Percentiles rank a stretch among this genome's conserved stretches.
Conservation (phyloP, 169 alveolate species). For the Plasmodium blacklocki region DNA sequence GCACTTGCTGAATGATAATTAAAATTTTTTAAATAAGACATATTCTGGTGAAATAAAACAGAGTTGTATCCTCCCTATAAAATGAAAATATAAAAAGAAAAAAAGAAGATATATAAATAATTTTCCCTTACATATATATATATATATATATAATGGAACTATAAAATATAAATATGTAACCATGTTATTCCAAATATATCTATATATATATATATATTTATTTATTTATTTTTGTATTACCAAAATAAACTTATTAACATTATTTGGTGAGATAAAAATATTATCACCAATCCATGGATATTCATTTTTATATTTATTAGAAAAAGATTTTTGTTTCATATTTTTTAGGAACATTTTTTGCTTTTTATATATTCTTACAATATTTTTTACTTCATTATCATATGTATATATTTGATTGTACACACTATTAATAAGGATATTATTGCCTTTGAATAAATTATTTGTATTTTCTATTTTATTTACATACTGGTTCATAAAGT, state of each 20-base stretch:
- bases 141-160: neutral
- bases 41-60: slow-evolving; percentile 46
- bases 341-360: slow-evolving; percentile 40
- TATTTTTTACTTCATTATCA: slow-evolving; percentile 30
- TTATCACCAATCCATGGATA: slow-evolving; percentile 71
- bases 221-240: slow-evolving; percentile 2
- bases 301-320: slow-evolving; percentile 30
- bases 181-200: neutral
- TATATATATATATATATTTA: no score
- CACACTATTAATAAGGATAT: slow-evolving; percentile 28
- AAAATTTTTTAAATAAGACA: slow-evolving; percentile 55
- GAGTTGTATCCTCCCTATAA: slow-evolving; percentile 51
- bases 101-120: neutral
- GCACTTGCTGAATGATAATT: slow-evolving; percentile 27
- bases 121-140: neutral
- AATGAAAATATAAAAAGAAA: neutral
- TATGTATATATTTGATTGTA: slow-evolving; percentile 35
- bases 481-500: slow-evolving; percentile 39
- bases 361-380: slow-evolving; percentile 31
- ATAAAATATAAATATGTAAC: neutral
- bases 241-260: slow-evolving; percentile 30
- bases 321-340: slow-evolving; percentile 21
- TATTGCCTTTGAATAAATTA: slow-evolving; percentile 8
- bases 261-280: slow-evolving; percentile 26
- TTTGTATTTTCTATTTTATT: slow-evolving; percentile 24